These are phyloP conservation scores for Cyclotella cryptica DNA, from an alignment of 108 stramenopile genomes.

Conservation along the genomic window DNA sequence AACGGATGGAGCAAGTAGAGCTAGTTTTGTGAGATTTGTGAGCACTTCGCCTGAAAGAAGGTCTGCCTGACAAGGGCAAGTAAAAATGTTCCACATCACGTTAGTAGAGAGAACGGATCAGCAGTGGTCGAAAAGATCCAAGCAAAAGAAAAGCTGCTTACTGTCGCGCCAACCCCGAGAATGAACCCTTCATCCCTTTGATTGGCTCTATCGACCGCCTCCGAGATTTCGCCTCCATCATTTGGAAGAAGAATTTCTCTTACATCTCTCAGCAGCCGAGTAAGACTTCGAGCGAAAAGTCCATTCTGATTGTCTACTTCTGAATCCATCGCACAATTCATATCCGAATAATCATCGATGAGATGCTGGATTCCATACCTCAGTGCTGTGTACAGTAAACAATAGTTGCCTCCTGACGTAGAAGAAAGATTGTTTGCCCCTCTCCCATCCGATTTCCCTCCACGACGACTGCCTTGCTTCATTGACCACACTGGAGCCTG, in stretches of 20 bases:
- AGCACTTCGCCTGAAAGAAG: constrained; percentile 63
- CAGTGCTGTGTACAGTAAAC: constrained; percentile 26
- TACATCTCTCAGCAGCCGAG: constrained; percentile 41
- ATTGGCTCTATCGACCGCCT: neutral
- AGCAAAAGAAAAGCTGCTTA: neutral
- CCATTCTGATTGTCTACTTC: neutral
- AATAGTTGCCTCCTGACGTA: constrained; percentile 15
- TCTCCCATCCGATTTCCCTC: constrained; percentile 14
- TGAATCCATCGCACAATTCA: constrained; percentile 2
- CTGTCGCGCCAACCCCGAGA: constrained; percentile 27
- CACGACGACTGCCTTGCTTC: constrained; percentile 28
- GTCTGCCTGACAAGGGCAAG: constrained; percentile 33
- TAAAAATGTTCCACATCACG: neutral
- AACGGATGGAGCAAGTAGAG: constrained; percentile 60
- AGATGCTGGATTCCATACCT: constrained; percentile 36
- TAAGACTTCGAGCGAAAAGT: constrained; percentile 26
- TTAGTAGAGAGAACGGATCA: neutral
- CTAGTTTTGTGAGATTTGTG: constrained; percentile 54
- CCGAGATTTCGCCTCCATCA: neutral
- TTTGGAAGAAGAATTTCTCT: constrained; percentile 38
- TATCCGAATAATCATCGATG: neutral
- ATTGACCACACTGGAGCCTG: constrained; percentile 19
- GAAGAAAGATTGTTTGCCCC: neutral
- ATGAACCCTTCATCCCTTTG: constrained; percentile 12
- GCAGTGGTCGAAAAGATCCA: neutral